phyloP scores from a whole-genome alignment of 192 early-diverging fungal species.

The Rhizophagus clarus region DNA sequence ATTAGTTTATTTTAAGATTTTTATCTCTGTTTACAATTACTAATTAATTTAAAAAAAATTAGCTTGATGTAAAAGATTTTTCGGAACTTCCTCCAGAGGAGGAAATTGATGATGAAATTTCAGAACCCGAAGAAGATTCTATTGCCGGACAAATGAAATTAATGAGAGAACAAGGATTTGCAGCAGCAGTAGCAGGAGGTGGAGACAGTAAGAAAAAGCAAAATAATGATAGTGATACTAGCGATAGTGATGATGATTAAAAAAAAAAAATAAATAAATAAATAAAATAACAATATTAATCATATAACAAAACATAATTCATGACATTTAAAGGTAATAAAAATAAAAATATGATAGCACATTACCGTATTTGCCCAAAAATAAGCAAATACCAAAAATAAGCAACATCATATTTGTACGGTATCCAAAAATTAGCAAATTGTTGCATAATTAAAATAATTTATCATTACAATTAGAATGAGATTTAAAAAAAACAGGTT shows the following conservation, averaged over 20 bases:
- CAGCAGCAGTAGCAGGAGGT: constrained; percentile 53
- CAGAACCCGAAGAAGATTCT: constrained; percentile 94
- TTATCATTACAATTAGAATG: too few species aligned
- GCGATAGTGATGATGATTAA: constrained; percentile 8
- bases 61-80: constrained; percentile 60
- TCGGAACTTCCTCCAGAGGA: constrained; percentile 73
- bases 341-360: too few species aligned
- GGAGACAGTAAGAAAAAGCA: constrained; percentile 17
- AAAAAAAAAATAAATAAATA: too few species aligned
- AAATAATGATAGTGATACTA: neutral
- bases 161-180: constrained; percentile 75
- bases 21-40: neutral
- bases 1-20: constrained; percentile 13
- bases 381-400: too few species aligned
- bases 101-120: constrained; percentile 90
- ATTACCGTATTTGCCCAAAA: too few species aligned
- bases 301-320: too few species aligned
- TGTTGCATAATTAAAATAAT: too few species aligned
- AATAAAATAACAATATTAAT: too few species aligned
- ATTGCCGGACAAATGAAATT: constrained; percentile 95
- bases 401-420: too few species aligned
- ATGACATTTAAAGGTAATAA: too few species aligned
- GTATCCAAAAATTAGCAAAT: too few species aligned
- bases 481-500: too few species aligned
- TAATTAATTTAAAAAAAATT: neutral